Conservation (phyloP, 2,329 filamentous ascomycete species). For the Aspergillus cejpii region DNA sequence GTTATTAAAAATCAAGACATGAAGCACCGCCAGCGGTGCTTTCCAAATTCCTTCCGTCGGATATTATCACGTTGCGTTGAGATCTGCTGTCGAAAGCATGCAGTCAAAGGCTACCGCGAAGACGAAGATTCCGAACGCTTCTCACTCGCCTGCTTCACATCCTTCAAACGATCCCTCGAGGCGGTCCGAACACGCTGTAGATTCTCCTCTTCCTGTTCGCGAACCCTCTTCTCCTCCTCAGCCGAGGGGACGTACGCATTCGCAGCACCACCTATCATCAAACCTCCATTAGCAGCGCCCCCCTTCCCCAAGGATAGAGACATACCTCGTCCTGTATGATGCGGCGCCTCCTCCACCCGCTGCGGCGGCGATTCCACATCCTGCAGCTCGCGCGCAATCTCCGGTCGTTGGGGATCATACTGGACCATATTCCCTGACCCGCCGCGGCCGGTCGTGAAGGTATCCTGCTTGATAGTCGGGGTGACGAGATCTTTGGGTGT, state of each 20-base stretch:
- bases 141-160: slow-evolving; percentile 20
- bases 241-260: slow-evolving; percentile 29
- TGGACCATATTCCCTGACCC: slow-evolving; percentile 85
- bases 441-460: slow-evolving; percentile 84
- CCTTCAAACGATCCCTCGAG: slow-evolving; percentile 24
- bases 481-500: slow-evolving; percentile 65
- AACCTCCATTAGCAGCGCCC: not conserved
- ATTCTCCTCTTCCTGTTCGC: slow-evolving; percentile 32
- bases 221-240: slow-evolving; percentile 23
- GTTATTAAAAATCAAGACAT: not conserved
- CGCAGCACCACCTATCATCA: slow-evolving; percentile 28
- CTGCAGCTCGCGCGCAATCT: slow-evolving; percentile 68
- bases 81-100: not conserved
- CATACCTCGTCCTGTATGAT: slow-evolving; percentile 42
- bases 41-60: not conserved
- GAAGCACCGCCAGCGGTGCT: slow-evolving; percentile 3
- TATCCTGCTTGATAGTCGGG: slow-evolving; percentile 71
- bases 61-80: not conserved
- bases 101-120: not conserved
- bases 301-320: too few species aligned
- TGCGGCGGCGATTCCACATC: slow-evolving; percentile 60
- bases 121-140: slow-evolving; percentile 10
- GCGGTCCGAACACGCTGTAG: slow-evolving; percentile 27
- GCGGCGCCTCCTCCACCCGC: slow-evolving; percentile 34
- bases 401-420: slow-evolving; percentile 58